Evolutionary conservation across 176 grass and related monocot genomes (phyloP).

Genomic region (Pontederia paniculata): DNA sequence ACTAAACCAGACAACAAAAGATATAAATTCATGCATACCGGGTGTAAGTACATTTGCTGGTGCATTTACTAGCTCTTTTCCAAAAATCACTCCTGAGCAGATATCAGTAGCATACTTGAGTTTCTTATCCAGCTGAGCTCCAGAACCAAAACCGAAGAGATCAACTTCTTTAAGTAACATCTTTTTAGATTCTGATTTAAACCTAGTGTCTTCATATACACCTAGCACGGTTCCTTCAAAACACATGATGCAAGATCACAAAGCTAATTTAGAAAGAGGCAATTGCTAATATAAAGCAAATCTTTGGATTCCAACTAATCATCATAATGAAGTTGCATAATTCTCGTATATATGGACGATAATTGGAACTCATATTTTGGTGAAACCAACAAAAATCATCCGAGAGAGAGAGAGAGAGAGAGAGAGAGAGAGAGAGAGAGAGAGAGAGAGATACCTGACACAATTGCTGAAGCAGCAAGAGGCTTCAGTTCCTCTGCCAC

Average conservation of each 20-base stretch:
- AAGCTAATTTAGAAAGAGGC: neutral
- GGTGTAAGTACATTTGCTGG: conserved; percentile 95
- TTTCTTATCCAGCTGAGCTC: conserved; percentile 50
- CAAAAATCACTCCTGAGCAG: conserved; percentile 77
- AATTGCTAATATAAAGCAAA: neutral
- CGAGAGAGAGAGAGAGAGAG: too few relatives aligned
- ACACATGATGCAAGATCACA: conserved; percentile 3
- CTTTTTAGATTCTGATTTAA: conserved; percentile 84
- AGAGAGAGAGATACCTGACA: conserved; percentile 37
- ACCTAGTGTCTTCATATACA: conserved; percentile 76
- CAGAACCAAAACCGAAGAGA: conserved; percentile 66
- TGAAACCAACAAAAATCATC: too few relatives aligned
- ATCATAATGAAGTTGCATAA: neutral
- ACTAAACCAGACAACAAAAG: neutral
- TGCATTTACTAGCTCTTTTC: conserved; percentile 93
- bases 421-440: too few relatives aligned
- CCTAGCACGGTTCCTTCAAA: conserved; percentile 65
- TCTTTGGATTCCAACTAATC: too few relatives aligned
- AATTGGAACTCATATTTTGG: neutral
- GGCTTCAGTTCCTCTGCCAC: conserved; percentile 44
- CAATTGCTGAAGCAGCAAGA: conserved; percentile 51
- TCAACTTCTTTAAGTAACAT: conserved; percentile 68
- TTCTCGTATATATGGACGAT: neutral
- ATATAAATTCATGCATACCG: conserved; percentile 38
- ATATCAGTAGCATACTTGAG: conserved; percentile 73